Base-by-base conservation (phyloP, 345 rosid species). In the Salix dunnii region DNA sequence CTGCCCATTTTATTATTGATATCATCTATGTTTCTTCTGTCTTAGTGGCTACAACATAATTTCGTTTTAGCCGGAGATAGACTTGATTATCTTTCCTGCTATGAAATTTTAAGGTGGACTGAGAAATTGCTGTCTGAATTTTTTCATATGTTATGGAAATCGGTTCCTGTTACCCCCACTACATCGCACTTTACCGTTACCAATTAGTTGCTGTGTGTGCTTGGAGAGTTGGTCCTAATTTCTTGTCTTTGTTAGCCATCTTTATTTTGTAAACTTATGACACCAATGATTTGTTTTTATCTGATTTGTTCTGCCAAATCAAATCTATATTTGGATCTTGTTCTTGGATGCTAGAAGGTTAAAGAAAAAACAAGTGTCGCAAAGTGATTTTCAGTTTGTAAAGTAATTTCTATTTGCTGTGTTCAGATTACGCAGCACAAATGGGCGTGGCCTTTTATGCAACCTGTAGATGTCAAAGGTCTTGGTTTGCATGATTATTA, bases 391-490 rank as follows among this genome's bases (percentile, higher is more conserved):
- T 16, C 43, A 23, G 33, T 49, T 2, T 40, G 4, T 73, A 6
- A 28, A 43, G 70, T 74, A 28, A 12, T 68, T 62, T 60, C 67
- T 21, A 49, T 51, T 66, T 6, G 33, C 28, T 70, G 73, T 33
- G 36, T 62, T 75, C 89, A 96, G 99, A 83, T 94, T 70, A 90
- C 95, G 5, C 98, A 91, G 87, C 99, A 92, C 85, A 89, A 85
- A 86, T 92, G 91, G 86, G 98, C 98, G 17, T 90, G 93, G 95
- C 98, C 97, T 1, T 96, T 96, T 82, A 85, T 86, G 95, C 89
- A 96, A 69, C 97, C 99, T 58, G 99, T 96, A 43, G 92, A 96
- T 84, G 99, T 91, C 65, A 85, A 88, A 85, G 91, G 91, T 75
- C 96, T 93, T 88, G 92, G 91, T 30, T 85, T 96, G 74, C 78